Percentiles rank a stretch among this genome's conserved stretches.
Evolutionary conservation across 2,329 filamentous ascomycete species (phyloP).

Genomic region (Elsinoe fawcettii): DNA sequence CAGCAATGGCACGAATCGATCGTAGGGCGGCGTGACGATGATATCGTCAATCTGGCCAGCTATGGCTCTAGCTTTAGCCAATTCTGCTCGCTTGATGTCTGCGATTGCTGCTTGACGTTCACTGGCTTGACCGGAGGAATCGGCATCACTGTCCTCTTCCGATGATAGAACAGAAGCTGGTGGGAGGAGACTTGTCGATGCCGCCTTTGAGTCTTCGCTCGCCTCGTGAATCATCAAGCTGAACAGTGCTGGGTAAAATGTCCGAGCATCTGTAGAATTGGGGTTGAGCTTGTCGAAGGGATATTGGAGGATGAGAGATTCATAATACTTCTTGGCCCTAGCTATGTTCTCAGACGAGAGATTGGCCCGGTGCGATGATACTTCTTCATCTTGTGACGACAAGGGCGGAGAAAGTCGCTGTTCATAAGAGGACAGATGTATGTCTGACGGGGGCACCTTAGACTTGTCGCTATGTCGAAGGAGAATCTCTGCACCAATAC

Average conservation of each 20-base stretch:
- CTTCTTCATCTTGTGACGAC: constrained; percentile 8
- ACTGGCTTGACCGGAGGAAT: constrained; percentile 18
- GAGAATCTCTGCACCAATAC: constrained; percentile 75
- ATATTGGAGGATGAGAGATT: constrained; percentile 68
- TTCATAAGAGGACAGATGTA: background rate
- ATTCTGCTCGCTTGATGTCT: constrained; percentile 32
- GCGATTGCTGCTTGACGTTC: constrained; percentile 8
- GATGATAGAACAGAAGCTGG: background rate
- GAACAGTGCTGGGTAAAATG: constrained; percentile 77
- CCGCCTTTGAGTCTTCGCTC: constrained; percentile 50
- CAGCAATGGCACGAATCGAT: constrained; percentile 58
- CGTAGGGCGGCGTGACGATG: constrained; percentile 62
- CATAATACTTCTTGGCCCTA: constrained; percentile 62
- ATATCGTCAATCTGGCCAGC: constrained; percentile 62
- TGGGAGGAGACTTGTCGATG: constrained; percentile 31
- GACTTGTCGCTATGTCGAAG: constrained; percentile 44
- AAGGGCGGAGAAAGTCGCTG: too few species aligned
- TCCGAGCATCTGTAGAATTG: constrained; percentile 54
- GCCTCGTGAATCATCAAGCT: constrained; percentile 72
- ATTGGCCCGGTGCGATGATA: background rate
- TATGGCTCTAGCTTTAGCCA: constrained; percentile 54
- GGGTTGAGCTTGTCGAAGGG: constrained; percentile 58
- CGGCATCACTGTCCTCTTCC: background rate
- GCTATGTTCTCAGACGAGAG: constrained; percentile 42
- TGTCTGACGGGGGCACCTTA: background rate